Percentiles rank a stretch among this genome's conserved stretches.
phyloP scores from a whole-genome alignment of 73 alveolate genomes.

The Stentor roeselii region DNA sequence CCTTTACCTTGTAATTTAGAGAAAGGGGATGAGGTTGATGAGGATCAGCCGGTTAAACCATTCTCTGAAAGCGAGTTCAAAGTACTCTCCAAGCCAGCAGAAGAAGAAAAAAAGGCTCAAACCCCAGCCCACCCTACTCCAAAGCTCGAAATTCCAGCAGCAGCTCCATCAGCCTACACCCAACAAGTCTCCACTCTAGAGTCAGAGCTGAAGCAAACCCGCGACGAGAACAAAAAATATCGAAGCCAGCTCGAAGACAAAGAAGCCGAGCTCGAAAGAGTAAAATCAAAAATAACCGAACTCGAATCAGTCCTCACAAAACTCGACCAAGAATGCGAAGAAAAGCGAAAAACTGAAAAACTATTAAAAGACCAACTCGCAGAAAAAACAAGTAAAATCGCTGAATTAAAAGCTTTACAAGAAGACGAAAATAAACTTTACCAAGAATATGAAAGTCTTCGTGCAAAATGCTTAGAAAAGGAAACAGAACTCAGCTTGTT shows the following conservation, averaged over 20 bases:
- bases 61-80: neutral
- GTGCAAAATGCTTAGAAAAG: neutral
- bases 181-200: conserved; percentile 25
- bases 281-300: neutral
- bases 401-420: conserved; percentile 9
- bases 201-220: conserved; percentile 18
- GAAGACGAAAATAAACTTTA: conserved; percentile 17
- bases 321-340: neutral
- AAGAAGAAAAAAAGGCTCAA: neutral
- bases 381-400: neutral
- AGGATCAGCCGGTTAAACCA: conserved; percentile 10
- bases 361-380: neutral
- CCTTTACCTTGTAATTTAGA: conserved; percentile 19
- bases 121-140: neutral
- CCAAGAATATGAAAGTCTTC: conserved; percentile 4
- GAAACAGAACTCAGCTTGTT: neutral
- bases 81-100: neutral
- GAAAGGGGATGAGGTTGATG: neutral
- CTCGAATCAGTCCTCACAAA: neutral
- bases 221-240: conserved; percentile 19
- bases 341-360: neutral
- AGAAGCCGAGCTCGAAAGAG: conserved; percentile 1
- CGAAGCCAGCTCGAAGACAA: conserved; percentile 12
- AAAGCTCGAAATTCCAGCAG: neutral
- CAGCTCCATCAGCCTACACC: conserved; percentile 15